A percentile compares a stretch with the other conserved stretches of the same genome.
Evolutionary conservation across 2,329 filamentous ascomycete species (phyloP).

Genomic region (Alternaria burnsii): DNA sequence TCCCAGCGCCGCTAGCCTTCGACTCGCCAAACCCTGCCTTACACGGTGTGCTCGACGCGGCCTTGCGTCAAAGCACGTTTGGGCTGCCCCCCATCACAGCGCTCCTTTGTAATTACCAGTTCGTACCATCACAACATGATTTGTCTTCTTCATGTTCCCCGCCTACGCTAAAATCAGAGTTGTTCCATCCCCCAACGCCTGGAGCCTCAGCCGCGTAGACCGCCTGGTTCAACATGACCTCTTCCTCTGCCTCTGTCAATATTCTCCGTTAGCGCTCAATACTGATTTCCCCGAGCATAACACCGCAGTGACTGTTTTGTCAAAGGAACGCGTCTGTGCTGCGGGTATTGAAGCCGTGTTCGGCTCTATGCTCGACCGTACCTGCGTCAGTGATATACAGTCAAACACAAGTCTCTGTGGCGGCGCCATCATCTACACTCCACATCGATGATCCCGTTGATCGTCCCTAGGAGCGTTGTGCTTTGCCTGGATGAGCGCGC

Average conservation of each 20-base stretch:
- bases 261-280: conserved; percentile 15
- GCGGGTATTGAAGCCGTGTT: conserved; percentile 7
- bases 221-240: conserved; percentile 17
- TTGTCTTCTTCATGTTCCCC: conserved; percentile 15
- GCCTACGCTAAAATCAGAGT: conserved; percentile 19
- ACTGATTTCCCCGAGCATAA: conserved; percentile 16
- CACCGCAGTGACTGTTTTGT: conserved; percentile 19
- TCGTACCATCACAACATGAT: conserved; percentile 17
- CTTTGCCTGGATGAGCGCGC: conserved; percentile 38
- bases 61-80: conserved; percentile 45
- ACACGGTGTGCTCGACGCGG: conserved; percentile 31
- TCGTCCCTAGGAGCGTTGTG: conserved; percentile 35
- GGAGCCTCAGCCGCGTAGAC: conserved; percentile 16
- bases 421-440: conserved; percentile 40
- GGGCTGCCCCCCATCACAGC: conserved; percentile 26
- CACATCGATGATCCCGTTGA: conserved; percentile 39
- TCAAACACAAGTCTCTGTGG: conserved; percentile 35
- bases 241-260: conserved; percentile 16
- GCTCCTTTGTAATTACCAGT: conserved; percentile 3
- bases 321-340: conserved; percentile 13
- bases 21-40: conserved; percentile 44
- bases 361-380: conserved; percentile 29
- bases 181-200: conserved; percentile 4
- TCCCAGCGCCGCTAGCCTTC: conserved; percentile 22
- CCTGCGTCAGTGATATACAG: conserved; percentile 40